Evolutionary conservation across 345 rosid genomes (phyloP).

Genomic region (Populus ilicifolia): DNA sequence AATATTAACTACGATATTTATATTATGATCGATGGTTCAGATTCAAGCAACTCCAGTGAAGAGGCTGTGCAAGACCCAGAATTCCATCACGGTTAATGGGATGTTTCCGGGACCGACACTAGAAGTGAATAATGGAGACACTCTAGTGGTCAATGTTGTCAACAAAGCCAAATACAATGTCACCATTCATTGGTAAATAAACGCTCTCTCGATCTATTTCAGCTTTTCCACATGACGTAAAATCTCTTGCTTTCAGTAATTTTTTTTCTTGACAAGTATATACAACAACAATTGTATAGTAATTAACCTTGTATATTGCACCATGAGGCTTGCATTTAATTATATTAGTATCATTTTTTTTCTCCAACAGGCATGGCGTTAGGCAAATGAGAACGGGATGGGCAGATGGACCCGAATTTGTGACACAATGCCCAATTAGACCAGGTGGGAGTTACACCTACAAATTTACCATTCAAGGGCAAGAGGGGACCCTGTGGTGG

Average conservation of each 20-base stretch:
- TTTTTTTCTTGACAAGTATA: not conserved
- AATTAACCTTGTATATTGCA: not conserved
- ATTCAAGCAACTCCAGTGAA: constrained; percentile 77
- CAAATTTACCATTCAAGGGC: constrained; percentile 80
- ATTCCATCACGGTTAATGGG: constrained; percentile 81
- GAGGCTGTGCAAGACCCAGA: constrained; percentile 92
- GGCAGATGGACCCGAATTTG: constrained; percentile 97
- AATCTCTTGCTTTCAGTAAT: not conserved
- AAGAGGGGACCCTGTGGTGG: constrained; percentile 97
- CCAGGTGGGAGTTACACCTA: constrained; percentile 81
- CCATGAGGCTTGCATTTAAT: not conserved
- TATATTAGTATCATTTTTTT: not conserved
- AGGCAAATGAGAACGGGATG: constrained; percentile 83
- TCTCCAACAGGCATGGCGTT: constrained; percentile 59
- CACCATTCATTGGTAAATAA: constrained; percentile 80
- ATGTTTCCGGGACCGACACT: constrained; percentile 90
- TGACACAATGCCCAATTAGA: constrained; percentile 90
- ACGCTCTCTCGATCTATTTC: not conserved
- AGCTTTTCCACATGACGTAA: not conserved
- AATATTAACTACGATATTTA: not conserved
- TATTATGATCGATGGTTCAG: constrained; percentile 25
- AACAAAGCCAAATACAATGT: constrained; percentile 68
- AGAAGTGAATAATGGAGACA: constrained; percentile 72
- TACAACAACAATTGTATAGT: not conserved
- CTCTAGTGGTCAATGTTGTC: constrained; percentile 57